A percentile compares a stretch with the other conserved stretches of the same genome.
Conservation (phyloP, 2,329 filamentous ascomycete genomes). For the Hansfordia pulvinata region DNA sequence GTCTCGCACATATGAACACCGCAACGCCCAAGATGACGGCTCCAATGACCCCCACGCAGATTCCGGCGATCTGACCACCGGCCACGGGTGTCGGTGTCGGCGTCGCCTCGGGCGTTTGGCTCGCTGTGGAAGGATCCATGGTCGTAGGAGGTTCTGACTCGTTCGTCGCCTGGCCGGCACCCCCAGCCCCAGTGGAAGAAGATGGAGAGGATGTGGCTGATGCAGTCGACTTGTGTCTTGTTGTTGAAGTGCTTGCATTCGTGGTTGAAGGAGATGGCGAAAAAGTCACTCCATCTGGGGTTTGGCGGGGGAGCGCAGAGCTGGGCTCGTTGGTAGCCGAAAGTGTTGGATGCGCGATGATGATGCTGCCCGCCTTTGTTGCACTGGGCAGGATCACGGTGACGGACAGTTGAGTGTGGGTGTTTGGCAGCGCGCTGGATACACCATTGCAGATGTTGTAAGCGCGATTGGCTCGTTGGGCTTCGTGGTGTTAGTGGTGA, state of each 20-base stretch:
- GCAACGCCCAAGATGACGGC: constrained; percentile 32
- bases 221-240: constrained; percentile 8
- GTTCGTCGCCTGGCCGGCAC: too few species aligned
- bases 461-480: constrained; percentile 29
- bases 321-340: too few species aligned
- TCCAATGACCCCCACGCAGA: constrained; percentile 39
- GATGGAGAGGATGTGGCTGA: constrained; percentile 3
- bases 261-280: too few species aligned
- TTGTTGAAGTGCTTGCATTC: too few species aligned
- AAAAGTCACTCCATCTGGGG: too few species aligned
- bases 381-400: constrained; percentile 32
- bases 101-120: constrained; percentile 5
- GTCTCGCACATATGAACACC: constrained; percentile 29
- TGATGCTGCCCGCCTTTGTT: constrained; percentile 18
- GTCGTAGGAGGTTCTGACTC: too few species aligned
- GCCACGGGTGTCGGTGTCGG: constrained; percentile 7
- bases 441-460: constrained; percentile 44
- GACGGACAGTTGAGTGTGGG: constrained; percentile 43
- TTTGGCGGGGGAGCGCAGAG: too few species aligned
- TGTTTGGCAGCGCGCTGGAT: constrained; percentile 36
- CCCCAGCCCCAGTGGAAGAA: too few species aligned
- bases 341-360: too few species aligned
- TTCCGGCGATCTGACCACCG: constrained; percentile 40
- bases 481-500: constrained; percentile 13
- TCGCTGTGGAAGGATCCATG: too few species aligned